phyloP scores from a whole-genome alignment of 768 basidiomycete species.

The Rhodosporidiobolus sp. region DNA sequence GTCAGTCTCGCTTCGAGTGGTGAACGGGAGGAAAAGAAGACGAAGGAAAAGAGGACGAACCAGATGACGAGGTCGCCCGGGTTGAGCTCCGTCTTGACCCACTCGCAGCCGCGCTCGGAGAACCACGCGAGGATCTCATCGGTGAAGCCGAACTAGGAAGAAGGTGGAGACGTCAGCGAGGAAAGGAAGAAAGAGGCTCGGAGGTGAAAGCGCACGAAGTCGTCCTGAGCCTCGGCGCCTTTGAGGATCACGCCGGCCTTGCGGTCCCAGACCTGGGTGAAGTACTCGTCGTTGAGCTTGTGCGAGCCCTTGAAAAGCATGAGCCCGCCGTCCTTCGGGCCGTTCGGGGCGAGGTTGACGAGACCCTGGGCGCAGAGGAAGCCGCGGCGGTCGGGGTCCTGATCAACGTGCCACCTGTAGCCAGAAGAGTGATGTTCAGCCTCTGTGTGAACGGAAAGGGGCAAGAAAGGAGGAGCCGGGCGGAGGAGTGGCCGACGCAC shows the following conservation, averaged over 20 bases:
- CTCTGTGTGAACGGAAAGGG: too few species aligned
- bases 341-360: conserved; percentile 42
- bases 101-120: conserved; percentile 45
- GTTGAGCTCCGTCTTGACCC: conserved; percentile 43
- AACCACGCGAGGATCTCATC: conserved; percentile 45
- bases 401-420: conserved; percentile 38
- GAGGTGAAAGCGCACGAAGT: too few species aligned
- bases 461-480: too few species aligned
- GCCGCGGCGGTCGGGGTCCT: conserved; percentile 24
- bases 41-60: conserved; percentile 1
- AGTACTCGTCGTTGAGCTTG: conserved; percentile 39
- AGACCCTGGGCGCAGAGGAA: conserved; percentile 40
- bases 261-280: conserved; percentile 1
- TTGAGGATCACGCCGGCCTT: background rate
- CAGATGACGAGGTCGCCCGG: conserved; percentile 48
- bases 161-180: background rate
- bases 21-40: too few species aligned
- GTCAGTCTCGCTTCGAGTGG: too few species aligned
- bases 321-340: conserved; percentile 45
- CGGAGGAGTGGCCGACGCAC: too few species aligned
- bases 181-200: background rate
- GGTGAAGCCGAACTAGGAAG: conserved; percentile 14
- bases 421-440: too few species aligned
- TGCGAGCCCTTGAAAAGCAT: conserved; percentile 37
- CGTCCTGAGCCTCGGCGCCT: background rate